Evolutionary conservation across 495 filamentous ascomycete species (phyloP).

Genomic region (Xylaria curta): DNA sequence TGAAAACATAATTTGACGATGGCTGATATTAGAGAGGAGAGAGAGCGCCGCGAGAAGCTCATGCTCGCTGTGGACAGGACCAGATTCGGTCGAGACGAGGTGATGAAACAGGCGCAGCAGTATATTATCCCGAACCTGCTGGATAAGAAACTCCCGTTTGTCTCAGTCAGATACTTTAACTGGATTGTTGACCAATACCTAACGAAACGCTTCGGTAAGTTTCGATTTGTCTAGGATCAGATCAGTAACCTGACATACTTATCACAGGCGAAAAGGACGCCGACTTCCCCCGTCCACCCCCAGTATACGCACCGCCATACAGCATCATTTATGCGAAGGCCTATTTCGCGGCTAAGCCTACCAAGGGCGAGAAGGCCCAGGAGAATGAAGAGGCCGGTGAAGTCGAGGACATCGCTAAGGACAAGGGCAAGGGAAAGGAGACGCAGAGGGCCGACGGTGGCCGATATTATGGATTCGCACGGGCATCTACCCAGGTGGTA

Average conservation of each 20-base stretch:
- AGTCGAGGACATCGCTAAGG: not conserved
- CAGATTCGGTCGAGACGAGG: not conserved
- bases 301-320: not conserved
- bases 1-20: not conserved
- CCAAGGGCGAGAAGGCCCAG: not conserved
- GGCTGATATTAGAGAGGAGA: not conserved
- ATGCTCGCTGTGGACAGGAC: not conserved
- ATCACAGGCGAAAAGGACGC: not conserved
- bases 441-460: not conserved
- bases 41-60: not conserved
- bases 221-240: not conserved
- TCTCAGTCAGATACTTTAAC: not conserved
- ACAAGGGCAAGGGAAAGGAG: not conserved
- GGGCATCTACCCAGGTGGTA: not conserved
- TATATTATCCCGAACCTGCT: not conserved
- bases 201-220: not conserved
- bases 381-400: too few relatives aligned
- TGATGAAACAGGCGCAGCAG: not conserved
- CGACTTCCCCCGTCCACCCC: not conserved
- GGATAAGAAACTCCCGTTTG: not conserved
- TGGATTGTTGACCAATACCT: not conserved
- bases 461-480: not conserved
- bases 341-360: not conserved
- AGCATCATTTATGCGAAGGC: not conserved
- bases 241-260: not conserved